Base-by-base conservation (phyloP, 441 rosid genomes). In the Pelargonium citronellum region DNA sequence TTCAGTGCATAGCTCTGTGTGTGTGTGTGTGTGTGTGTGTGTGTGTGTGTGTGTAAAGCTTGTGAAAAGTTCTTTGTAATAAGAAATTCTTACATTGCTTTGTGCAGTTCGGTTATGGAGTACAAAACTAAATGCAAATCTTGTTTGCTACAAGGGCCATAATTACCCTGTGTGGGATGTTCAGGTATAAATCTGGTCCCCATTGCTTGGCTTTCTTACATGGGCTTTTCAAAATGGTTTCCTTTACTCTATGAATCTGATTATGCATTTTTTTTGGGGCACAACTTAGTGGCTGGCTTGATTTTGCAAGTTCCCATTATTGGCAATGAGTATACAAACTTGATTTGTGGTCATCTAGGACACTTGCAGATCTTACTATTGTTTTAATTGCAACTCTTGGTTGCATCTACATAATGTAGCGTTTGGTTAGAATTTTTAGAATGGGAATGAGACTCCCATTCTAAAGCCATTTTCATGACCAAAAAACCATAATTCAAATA, bases 81-180 rank as follows among this genome's bases (percentile, higher is more conserved):
- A 10, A 0, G 60, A 37, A 62, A 67, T 24, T 16, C 7, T 46
- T 44, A 24, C 63, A 41, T 73, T 71, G 15, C 65, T 74, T 13
- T 79, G 61, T 80, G 85, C 85, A 90, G 97, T 91, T 79, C 85
- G 96, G 69, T 83, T 94, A 30, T 94, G 98, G 98, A 94, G 95
- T 81, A 87, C 95, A 77, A 81, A 90, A 79, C 79, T 90, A 74
- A 92, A 92, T 82, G 94, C 98, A 65, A 95, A 91, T 84, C 97
- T 91, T 58, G 99, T 95, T 67, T 89, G 98, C 83, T 95, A 92
- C 89, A 92, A 91, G 84, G 97, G 99, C 77, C 99, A 95, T 72
- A 95, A 95, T 77, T 95, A 91, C 79, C 97, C 98, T 71, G 98
- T 95, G 12, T 92, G 98, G 97, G 99, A 92, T 80, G 99, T 84